Evolutionary conservation across 2,329 filamentous ascomycete species (phyloP), one percentile per base, ranked within the genome.

Genomic region (Rhynchosporium secalis): DNA sequence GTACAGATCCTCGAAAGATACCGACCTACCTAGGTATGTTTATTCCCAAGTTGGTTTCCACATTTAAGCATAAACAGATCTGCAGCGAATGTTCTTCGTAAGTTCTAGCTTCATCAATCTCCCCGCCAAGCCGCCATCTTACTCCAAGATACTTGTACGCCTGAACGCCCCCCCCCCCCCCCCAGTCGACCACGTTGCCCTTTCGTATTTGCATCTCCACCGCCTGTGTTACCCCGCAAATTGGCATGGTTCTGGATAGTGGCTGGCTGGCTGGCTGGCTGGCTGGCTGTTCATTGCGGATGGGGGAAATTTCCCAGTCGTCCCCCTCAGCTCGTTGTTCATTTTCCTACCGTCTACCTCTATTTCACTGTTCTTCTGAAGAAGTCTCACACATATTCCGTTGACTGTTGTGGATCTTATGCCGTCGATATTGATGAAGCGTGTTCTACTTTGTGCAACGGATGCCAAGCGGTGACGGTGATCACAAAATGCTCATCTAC

Each of bases 401-500:
- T 38, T 33, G 15, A 13, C 28, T 36, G 6, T n/a, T 26, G 20
- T 54, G 33, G 7, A 54, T 20, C 9, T 9, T 8, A 40, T 4
- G 7, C 43, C 3, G 28, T 41, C 26, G 12, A 36, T 33, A 4
- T 56, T n/a, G 20, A 8, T 55, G 49, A 54, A 20, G 26, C 26
- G 29, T 56, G 28, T 12, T 33, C 20, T 33, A 56, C 40, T 28
- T 33, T 26, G 28, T 46, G 15, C 28, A 46, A n/a, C 54, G 33
- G 5, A 10, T 36, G 33, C 33, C 33, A 46, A 13, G 28, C 54
- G 28, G 31, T 33, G 40, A 36, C 33, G 31, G 15, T 28, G 26
- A 29, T 6, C 48, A 46, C 58, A 71, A 20, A 5, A 86, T 86
- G 84, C 74, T 86, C 68, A 73, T 86, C 49, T 86, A 85, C 71